Evolutionary conservation across 805 yeast species (phyloP), one percentile per base, ranked within the genome.

Genomic region (Wickerhamomyces chaumierensis): DNA sequence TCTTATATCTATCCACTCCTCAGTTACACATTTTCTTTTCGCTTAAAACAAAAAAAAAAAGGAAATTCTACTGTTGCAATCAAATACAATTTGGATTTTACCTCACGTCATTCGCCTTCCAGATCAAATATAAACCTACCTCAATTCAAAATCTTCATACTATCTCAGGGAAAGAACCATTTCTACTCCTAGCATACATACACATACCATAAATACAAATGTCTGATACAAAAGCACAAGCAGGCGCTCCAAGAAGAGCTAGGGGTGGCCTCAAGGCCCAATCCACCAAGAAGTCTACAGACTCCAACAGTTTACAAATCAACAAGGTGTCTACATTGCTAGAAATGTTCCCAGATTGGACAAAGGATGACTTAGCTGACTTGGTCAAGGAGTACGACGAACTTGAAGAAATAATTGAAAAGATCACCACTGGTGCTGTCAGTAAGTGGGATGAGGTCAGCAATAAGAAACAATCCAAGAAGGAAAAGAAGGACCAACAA

Each of bases 311-410:
- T 33, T 65, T 58, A 36, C 43, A 53, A 35, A 57, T 57, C 42
- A 50, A 50, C 39, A 65, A 71, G 56, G 65, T 74, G 42, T 61
- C 61, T 39, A 74, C 82, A 29, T 72, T 90, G 49, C 60, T 69
- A 37, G 97, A 90, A 62, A 69, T 92, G 67, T 88, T 92, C 65
- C 95, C 96, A 34, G 95, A 84, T 56, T 92, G 98, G 98, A 73
- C 83, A 36, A 68, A 71, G 39, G 94, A 83, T 21, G 98, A 92
- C 57, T 75, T 92, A 56, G 63, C 68, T 35, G 74, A 80, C 38
- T 76, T 86, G 42, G 76, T 88, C 49, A 68, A 69, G 41, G 97
- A 92, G 61, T 73, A 80, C 46, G 68, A 77, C 45, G 87, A 82
- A 56, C 67, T 87, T 48, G 94, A 81, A 55, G 70, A 73, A 34